Conservation (phyloP, 208 protist genomes). For the Trypanosoma rangeli region DNA sequence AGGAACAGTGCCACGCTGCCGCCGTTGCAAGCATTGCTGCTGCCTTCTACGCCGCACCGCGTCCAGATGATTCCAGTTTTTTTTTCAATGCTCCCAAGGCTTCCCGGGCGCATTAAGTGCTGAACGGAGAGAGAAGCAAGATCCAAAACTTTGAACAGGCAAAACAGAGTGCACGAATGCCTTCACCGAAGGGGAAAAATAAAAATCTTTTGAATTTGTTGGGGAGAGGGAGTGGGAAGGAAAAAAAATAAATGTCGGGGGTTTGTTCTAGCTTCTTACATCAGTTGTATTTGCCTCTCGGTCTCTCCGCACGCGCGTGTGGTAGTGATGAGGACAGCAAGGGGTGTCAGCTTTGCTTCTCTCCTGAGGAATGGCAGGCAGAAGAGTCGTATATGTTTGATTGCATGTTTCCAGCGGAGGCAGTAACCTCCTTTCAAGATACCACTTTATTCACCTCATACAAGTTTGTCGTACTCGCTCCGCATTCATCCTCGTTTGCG, state of each 20-base stretch:
- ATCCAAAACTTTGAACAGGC: not conserved
- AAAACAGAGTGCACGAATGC: not conserved
- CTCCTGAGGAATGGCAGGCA: not conserved
- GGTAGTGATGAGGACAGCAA: not conserved
- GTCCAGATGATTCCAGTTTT: not conserved
- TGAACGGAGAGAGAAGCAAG: not conserved
- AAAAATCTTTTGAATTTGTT: not conserved
- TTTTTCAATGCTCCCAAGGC: not conserved
- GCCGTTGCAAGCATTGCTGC: conserved; percentile 19
- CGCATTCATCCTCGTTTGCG: conserved; percentile 3
- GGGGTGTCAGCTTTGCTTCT: not conserved
- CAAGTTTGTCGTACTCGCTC: not conserved
- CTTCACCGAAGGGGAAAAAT: not conserved
- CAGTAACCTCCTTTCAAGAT: not conserved
- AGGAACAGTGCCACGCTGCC: not conserved
- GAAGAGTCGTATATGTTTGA: not conserved
- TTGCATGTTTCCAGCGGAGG: not conserved
- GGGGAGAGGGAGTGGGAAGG: too few species aligned
- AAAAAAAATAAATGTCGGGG: not conserved
- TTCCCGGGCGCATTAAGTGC: not conserved
- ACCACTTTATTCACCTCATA: not conserved
- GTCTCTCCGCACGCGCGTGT: not conserved
- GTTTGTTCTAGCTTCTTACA: not conserved
- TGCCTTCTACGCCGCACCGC: conserved; percentile 13
- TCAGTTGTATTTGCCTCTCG: conserved; percentile 17